Base-by-base conservation (phyloP, 257 asterid species). In the Fraxinus pennsylvanica region DNA sequence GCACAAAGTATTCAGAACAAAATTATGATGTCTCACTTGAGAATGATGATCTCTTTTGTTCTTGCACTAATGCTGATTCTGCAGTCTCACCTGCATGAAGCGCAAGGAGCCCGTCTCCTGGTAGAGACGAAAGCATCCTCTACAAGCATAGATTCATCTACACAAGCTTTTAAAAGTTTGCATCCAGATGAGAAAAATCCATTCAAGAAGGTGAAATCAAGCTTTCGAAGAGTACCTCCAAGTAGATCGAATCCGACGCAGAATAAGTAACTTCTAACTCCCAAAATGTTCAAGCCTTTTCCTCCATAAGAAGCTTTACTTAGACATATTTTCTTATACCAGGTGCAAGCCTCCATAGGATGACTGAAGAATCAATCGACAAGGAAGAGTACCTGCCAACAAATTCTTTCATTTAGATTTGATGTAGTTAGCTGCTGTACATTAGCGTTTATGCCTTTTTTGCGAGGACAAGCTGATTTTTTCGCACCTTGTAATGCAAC, bases 161-260 rank as follows among this genome's bases (percentile, higher is more conserved):
- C 89, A 59, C 84, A 87, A 72, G 61, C 87, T 39, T 79, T 84
- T 74, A 63, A 73, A 75, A 76, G 79, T 77, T 77, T 85, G 74
- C 80, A 72, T 13, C 73, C 41, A 45, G 83, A 81, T 54, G 87
- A 84, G 78, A 84, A 78, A 83, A 67, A 73, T 73, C 92, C 91
- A 73, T 86, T 75, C 85, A 76, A 85, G 86, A 80, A 88, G 84
- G 86, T 84, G 75, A 84, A 82, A 32, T 82, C 94, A 3, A 88
- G 88, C 82, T 83, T 84, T 63, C 68, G 85, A 39, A 80, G 65
- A 82, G 76, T 88, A 81, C 92, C 92, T 41, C 91, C 90, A 76
- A 90, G 90, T 87, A 81, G 85, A 82, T 88, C 89, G 47, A 89
- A 88, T 80, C 94, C 92, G 30, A 90, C 84, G n/a, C 91, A n/a